A percentile compares a stretch with the other conserved stretches of the same genome.
These are phyloP conservation scores for Didymella pinodella DNA, from an alignment of 2,329 filamentous ascomycete species.

Conservation along the genomic window DNA sequence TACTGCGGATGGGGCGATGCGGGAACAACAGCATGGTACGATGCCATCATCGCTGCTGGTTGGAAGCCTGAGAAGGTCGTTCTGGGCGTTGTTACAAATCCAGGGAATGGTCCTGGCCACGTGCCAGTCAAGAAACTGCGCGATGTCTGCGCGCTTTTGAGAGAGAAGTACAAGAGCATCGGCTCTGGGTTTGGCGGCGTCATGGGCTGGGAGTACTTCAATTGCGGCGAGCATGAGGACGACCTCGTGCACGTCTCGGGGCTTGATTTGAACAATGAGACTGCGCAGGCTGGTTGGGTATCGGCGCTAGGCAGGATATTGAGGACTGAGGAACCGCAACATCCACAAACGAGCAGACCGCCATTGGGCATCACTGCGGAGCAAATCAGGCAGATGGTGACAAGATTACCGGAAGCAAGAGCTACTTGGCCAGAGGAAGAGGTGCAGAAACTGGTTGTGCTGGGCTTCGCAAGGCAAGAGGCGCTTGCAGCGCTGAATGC, in stretches of 20 bases:
- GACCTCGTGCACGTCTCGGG: slow-evolving; percentile 39
- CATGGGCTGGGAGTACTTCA: slow-evolving; percentile 97
- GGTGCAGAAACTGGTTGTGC: slow-evolving; percentile 53
- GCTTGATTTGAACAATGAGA: slow-evolving; percentile 37
- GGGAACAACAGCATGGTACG: slow-evolving; percentile 59
- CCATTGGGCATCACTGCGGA: slow-evolving; percentile 39
- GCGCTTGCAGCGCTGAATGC: slow-evolving; percentile 59
- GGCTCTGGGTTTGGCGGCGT: slow-evolving; percentile 75
- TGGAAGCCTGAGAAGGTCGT: slow-evolving; percentile 79
- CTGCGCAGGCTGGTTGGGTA: slow-evolving; percentile 66
- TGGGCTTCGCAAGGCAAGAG: slow-evolving; percentile 57
- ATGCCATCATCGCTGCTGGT: slow-evolving; percentile 66
- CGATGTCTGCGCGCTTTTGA: slow-evolving; percentile 64
- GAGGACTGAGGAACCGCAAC: slow-evolving; percentile 41
- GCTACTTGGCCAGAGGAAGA: slow-evolving; percentile 53
- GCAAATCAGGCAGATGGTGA: slow-evolving; percentile 46
- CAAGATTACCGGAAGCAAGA: slow-evolving; percentile 41
- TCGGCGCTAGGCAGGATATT: slow-evolving; percentile 65
- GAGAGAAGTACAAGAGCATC: slow-evolving; percentile 62
- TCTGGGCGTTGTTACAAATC: slow-evolving; percentile 81
- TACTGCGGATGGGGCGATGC: slow-evolving; percentile 89
- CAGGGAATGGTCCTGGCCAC: slow-evolving; percentile 71
- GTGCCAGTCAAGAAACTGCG: slow-evolving; percentile 67
- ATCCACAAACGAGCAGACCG: slow-evolving; percentile 27
- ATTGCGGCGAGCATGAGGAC: slow-evolving; percentile 59